Base-by-base conservation (phyloP, 176 grass and related monocot species). In the Saccharum officinarum region DNA sequence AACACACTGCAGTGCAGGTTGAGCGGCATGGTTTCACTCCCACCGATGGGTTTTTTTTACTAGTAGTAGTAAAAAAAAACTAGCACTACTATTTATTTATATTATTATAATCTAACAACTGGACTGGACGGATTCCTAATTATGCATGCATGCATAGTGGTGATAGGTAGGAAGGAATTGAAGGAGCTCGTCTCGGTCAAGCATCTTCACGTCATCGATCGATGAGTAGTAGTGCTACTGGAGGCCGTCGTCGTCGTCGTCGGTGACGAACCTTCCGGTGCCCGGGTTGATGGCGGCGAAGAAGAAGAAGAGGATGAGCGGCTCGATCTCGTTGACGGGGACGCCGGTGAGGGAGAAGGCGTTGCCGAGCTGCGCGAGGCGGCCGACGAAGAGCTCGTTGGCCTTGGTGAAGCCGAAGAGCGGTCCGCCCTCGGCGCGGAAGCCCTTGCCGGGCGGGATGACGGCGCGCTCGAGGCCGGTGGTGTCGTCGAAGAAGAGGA, bases 401-500 rank as follows among this genome's bases (percentile, higher is more conserved):
- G 90, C 20, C 86, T 88, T 92, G 26, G 90, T 92, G 90, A 92
- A 92, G n/a, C 90, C 90, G 9, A 92, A 92, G 66, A 92, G 82
- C n/a, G 86, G 86, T 0, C 96, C 93, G 86, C 92, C 93, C 84
- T 99, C 92, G 14, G 79, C 39, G 42, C 90, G 89, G 28, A 99
- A 59, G 23, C 97, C 93, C 88, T 92, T 99, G 42, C 97, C 93
- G 12, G 97, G 92, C 4, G 86, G 47, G 64, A 99, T 91, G 79
- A 99, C 93, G 38, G 97, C 97, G 80, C 78, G 88, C 17, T 95
- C 97, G 28, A 98, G 83, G 2, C 97, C 97, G 3, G 93, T 88
- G 25, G 69, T 7, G 1, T 87, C 85, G 62, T 99, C 97, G 45
- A 99, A 99, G 97, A 99, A 96, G 77, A 99, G 97, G 75, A 99